phyloP scores from a whole-genome alignment of 345 rosid genomes.

The Reutealis trisperma region DNA sequence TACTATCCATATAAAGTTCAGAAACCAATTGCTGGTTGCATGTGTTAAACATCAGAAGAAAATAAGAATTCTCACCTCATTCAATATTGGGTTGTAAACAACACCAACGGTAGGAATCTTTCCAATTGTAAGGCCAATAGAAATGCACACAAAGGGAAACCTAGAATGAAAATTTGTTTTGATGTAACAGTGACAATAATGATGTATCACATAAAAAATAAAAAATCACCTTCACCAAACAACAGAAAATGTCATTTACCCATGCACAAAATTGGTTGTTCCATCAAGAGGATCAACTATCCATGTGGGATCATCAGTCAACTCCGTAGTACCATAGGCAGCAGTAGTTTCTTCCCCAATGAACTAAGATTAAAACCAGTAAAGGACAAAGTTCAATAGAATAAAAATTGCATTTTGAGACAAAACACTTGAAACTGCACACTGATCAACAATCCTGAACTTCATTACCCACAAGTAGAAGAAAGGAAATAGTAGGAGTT shows the following conservation, averaged over 20 bases:
- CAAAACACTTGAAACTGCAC: constrained; percentile 1
- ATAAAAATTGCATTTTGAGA: background rate
- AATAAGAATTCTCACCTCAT: constrained; percentile 61
- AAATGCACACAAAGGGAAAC: constrained; percentile 85
- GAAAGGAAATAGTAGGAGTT: background rate
- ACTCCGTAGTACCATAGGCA: constrained; percentile 65
- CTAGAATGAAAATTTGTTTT: constrained; percentile 37
- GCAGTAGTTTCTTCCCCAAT: constrained; percentile 98
- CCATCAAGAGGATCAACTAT: constrained; percentile 99
- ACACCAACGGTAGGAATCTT: constrained; percentile 87
- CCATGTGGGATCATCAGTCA: constrained; percentile 98
- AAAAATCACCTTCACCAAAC: constrained; percentile 15
- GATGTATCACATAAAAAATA: background rate
- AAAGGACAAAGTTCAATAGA: constrained; percentile 6
- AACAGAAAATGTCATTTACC: constrained; percentile 43
- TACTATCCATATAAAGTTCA: background rate
- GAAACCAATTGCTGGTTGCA: background rate
- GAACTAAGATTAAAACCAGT: constrained; percentile 47
- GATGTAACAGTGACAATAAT: constrained; percentile 2
- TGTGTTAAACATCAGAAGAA: background rate
- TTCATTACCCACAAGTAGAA: background rate
- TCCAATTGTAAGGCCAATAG: constrained; percentile 89
- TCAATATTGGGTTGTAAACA: constrained; percentile 87
- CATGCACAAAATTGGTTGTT: constrained; percentile 95
- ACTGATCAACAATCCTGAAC: background rate